Percentiles rank a stretch among this genome's conserved stretches.
Conservation (phyloP, 176 grass and related monocot species). For the Eleusine coracana region DNA sequence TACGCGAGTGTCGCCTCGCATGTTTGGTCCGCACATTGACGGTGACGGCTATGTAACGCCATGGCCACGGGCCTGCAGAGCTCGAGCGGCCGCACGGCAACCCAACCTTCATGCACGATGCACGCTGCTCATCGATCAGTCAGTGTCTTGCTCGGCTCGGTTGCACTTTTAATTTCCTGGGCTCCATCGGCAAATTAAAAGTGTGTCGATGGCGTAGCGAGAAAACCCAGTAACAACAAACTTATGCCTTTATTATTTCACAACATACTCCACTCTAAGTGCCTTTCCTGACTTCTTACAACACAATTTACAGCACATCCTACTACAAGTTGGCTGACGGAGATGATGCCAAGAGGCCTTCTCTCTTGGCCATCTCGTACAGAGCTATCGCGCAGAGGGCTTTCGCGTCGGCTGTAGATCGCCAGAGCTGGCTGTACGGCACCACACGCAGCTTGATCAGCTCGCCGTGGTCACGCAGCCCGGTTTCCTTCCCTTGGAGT, state of each 20-base stretch:
- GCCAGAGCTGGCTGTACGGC: slow-evolving; percentile 74
- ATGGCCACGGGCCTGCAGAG: too few relatives aligned
- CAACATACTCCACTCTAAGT: too few relatives aligned
- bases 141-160: too few relatives aligned
- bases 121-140: too few relatives aligned
- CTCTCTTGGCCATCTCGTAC: slow-evolving; percentile 86
- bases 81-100: too few relatives aligned
- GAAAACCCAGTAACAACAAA: background rate
- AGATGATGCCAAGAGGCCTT: slow-evolving; percentile 47
- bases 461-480: slow-evolving; percentile 79
- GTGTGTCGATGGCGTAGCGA: background rate
- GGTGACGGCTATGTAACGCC: too few relatives aligned
- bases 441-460: slow-evolving; percentile 77
- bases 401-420: slow-evolving; percentile 60
- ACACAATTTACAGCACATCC: too few relatives aligned
- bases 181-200: background rate
- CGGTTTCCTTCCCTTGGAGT: slow-evolving; percentile 87
- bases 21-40: too few relatives aligned
- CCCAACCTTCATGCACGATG: too few relatives aligned
- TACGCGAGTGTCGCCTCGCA: too few relatives aligned
- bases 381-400: slow-evolving; percentile 78
- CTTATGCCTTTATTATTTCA: background rate
- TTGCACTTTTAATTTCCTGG: too few relatives aligned
- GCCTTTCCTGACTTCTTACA: background rate
- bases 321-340: slow-evolving; percentile 11